These are phyloP conservation scores for Neocatenulostroma microsporum DNA, from an alignment of 2,329 filamentous ascomycete species.

Conservation along the genomic window DNA sequence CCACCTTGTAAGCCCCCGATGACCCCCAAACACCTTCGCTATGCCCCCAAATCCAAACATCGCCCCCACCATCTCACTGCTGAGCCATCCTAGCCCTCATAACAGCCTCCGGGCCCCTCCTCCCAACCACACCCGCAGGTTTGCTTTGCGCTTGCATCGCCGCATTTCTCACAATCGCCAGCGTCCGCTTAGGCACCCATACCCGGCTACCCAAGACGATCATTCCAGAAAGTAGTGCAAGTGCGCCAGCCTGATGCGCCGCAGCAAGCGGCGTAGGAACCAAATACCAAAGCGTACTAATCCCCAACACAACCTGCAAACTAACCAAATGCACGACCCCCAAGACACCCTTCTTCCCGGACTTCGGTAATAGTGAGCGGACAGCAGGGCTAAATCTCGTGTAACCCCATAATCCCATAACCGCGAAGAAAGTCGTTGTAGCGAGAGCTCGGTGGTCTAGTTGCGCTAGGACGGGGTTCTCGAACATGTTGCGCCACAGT, in stretches of 20 bases:
- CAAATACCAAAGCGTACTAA: conserved; percentile 86
- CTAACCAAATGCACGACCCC: conserved; percentile 77
- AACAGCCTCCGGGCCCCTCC: conserved; percentile 14
- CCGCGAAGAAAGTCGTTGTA: conserved; percentile 74
- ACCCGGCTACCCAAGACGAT: conserved; percentile 71
- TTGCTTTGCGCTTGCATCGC: conserved; percentile 8
- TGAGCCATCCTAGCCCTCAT: conserved; percentile 7
- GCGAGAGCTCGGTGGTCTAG: conserved; percentile 91
- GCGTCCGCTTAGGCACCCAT: conserved; percentile 54
- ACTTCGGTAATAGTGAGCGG: conserved; percentile 47
- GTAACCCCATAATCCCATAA: conserved; percentile 75
- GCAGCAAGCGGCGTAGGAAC: conserved; percentile 83
- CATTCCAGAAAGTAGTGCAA: conserved; percentile 76
- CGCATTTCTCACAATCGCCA: conserved; percentile 22
- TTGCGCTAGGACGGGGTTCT: conserved; percentile 93
- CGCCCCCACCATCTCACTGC: no score
- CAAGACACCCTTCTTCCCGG: conserved; percentile 63
- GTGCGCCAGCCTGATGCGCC: conserved; percentile 81
- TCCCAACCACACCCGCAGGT: conserved; percentile 2
- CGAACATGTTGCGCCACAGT: conserved; percentile 95
- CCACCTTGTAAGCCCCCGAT: no score
- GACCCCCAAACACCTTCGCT: no score
- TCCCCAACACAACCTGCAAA: conserved; percentile 77
- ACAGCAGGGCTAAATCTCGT: conserved; percentile 60
- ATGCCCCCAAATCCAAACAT: no score